Conservation (phyloP, 768 basidiomycete species). For the Termitomyces bulborhizus region DNA sequence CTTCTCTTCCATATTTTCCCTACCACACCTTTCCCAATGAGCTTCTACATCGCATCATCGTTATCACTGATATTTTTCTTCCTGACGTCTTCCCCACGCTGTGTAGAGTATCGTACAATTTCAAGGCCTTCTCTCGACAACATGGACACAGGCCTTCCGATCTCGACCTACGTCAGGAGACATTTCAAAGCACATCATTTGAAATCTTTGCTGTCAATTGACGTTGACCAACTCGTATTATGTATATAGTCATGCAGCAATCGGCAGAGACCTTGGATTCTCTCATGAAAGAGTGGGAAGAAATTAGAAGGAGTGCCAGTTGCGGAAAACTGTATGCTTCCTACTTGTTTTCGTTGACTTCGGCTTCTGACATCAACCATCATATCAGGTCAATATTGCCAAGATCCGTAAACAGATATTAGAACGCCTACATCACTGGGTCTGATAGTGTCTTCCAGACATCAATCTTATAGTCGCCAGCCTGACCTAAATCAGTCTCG, state of each 20-base stretch:
- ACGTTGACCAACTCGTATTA: background rate
- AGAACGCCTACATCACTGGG: slow-evolving; percentile 11
- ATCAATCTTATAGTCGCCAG: background rate
- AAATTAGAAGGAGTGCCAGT: background rate
- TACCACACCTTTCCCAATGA: slow-evolving; percentile 26
- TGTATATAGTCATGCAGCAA: background rate
- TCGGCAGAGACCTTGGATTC: background rate
- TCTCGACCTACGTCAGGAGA: background rate
- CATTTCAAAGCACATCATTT: slow-evolving; percentile 11
- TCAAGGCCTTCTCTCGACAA: slow-evolving; percentile 27
- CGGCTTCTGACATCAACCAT: background rate
- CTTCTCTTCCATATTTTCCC: background rate
- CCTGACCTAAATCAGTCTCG: slow-evolving; percentile 1
- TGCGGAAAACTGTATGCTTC: background rate
- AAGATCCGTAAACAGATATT: slow-evolving; percentile 5
- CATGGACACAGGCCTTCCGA: slow-evolving; percentile 26
- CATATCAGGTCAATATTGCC: background rate
- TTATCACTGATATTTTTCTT: slow-evolving; percentile 25
- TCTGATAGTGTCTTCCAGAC: slow-evolving; percentile 6
- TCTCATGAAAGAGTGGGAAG: slow-evolving; percentile 1
- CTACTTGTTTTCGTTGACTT: background rate
- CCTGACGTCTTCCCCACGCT: slow-evolving; percentile 24
- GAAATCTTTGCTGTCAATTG: background rate
- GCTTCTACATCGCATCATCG: slow-evolving; percentile 28
- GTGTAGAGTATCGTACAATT: slow-evolving; percentile 25